These are phyloP conservation scores for Zygotorulaspora mrakii DNA, from an alignment of 1,139 yeast genomes.

Conservation along the genomic window DNA sequence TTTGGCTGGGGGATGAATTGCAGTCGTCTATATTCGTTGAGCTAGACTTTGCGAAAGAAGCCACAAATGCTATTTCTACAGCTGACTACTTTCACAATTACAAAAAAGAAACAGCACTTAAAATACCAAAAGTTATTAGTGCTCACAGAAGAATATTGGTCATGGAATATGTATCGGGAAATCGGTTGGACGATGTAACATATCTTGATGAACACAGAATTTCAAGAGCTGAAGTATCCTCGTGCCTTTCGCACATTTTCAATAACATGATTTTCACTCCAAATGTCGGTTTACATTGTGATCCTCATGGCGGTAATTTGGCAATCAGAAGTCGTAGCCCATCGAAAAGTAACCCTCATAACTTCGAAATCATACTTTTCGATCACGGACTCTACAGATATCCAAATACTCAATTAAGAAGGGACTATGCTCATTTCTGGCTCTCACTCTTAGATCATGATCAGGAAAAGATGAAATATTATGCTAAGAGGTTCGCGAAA, in stretches of 20 bases:
- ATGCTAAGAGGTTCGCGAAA: constrained; percentile 79
- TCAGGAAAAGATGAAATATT: constrained; percentile 58
- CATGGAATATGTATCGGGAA: constrained; percentile 85
- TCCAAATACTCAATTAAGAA: constrained; percentile 70
- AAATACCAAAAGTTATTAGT: constrained; percentile 68
- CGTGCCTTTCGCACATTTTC: constrained; percentile 84
- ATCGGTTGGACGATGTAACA: constrained; percentile 71
- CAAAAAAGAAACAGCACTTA: constrained; percentile 62
- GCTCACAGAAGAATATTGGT: constrained; percentile 70
- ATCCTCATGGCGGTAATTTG: constrained; percentile 95
- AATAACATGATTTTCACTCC: constrained; percentile 95
- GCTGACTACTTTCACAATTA: constrained; percentile 58
- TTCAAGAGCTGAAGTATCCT: constrained; percentile 71
- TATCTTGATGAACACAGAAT: constrained; percentile 62
- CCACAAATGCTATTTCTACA: constrained; percentile 70
- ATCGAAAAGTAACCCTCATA: constrained; percentile 43
- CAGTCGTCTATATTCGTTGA: constrained; percentile 83
- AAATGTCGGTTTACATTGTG: constrained; percentile 89
- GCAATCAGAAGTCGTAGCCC: constrained; percentile 56
- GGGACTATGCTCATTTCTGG: constrained; percentile 92
- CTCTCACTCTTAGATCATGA: constrained; percentile 75
- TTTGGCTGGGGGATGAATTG: constrained; percentile 92
- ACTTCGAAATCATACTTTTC: constrained; percentile 85
- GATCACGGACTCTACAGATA: constrained; percentile 94
- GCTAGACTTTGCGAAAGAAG: constrained; percentile 82